Percentiles rank a stretch among this genome's conserved stretches.
phyloP scores from a whole-genome alignment of 2,329 filamentous ascomycete genomes.

The Pseudopyricularia cyperi region DNA sequence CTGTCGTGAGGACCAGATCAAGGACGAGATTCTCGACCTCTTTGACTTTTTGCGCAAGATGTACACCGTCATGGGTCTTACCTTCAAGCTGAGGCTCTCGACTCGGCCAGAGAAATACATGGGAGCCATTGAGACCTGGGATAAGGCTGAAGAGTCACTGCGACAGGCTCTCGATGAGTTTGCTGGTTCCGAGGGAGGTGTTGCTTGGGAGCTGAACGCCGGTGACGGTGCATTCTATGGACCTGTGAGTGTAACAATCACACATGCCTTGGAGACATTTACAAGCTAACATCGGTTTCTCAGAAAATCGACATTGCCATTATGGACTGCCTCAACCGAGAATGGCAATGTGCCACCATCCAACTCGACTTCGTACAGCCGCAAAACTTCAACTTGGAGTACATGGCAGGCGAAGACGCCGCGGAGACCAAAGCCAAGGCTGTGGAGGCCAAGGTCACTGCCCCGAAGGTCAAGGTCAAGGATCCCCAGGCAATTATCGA shows the following conservation, averaged over 20 bases:
- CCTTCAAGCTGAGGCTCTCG: conserved; percentile 89
- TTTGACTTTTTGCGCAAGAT: conserved; percentile 80
- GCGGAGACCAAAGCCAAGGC: conserved; percentile 20
- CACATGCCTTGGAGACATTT: conserved; percentile 16
- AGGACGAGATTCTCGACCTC: conserved; percentile 62
- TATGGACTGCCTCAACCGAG: conserved; percentile 70
- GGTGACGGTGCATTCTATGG: conserved; percentile 98
- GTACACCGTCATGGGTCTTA: conserved; percentile 68
- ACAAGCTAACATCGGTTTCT: neutral
- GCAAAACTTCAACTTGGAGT: conserved; percentile 77
- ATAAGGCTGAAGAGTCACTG: conserved; percentile 73
- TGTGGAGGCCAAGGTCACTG: conserved; percentile 4
- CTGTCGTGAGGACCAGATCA: conserved; percentile 68
- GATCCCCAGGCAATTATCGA: conserved; percentile 3
- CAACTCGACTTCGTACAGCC: conserved; percentile 85
- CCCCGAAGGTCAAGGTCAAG: conserved; percentile 3
- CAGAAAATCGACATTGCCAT: conserved; percentile 86
- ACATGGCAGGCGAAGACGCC: conserved; percentile 58
- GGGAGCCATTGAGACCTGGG: conserved; percentile 76
- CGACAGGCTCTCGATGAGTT: conserved; percentile 71
- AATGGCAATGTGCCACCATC: conserved; percentile 80
- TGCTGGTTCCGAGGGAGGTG: conserved; percentile 36
- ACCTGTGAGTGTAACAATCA: conserved; percentile 89
- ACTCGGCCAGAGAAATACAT: conserved; percentile 83
- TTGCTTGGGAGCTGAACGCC: conserved; percentile 79